Evolutionary conservation across 768 basidiomycete species (phyloP), one percentile per base, ranked within the genome.

Genomic region (Collybia nuda): DNA sequence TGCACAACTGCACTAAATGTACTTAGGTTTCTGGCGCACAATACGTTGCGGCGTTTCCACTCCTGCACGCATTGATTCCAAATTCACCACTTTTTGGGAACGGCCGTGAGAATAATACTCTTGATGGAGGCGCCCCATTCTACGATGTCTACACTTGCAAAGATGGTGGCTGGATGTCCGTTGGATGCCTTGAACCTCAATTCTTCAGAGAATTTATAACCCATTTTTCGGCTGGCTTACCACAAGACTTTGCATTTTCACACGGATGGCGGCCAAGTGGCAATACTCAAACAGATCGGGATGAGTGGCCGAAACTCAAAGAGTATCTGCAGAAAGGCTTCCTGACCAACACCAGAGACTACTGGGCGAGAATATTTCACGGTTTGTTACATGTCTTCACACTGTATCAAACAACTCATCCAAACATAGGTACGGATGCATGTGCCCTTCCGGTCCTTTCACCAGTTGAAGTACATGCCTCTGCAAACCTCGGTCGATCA

Each of bases 101-200:
- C 21, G 65, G 67, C 19, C 74, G 85, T 47, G 86, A 86, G 18
- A 65, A 67, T 4, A 86, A 88, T 56, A 38, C 76, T 1, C 78
- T 93, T 18, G 90, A 90, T 55, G 88, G 88, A 0, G 89, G 87
- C 3, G 78, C 88, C 5, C 90, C 90, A 0, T 91, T 84, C 69
- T 93, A 93, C 59, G 76, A 75, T 51, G 68, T 88, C 8, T 92
- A 93, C 58, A 74, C 76, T 0, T 91, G 89, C 62, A 73, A 81
- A 49, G 88, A 87, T 61, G 85, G 84, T 1, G 69, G 76, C 35
- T 90, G 81, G 78, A 88, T 93, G 78, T 81, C 85, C 2, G 79
- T 93, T 22, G 89, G 81, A 23, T 89, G 88, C 59, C 62, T 90
- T 11, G 89, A 91, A 61, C 84, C 86, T 5, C 78, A 79, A 36